phyloP scores from a whole-genome alignment of 345 rosid species.

The Gossypium thurberi region DNA sequence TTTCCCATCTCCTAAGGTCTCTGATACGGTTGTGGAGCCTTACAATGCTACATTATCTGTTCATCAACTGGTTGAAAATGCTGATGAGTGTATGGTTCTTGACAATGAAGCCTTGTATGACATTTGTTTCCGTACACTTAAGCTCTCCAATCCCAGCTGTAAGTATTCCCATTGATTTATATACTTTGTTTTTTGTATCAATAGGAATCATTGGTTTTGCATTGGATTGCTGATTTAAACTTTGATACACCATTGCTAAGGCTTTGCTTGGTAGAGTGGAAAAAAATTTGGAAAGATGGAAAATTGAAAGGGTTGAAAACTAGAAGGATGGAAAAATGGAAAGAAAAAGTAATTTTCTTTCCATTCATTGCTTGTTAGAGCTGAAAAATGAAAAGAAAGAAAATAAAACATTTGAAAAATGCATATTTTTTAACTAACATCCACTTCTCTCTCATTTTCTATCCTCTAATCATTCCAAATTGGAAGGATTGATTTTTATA shows the following conservation, averaged over 20 bases:
- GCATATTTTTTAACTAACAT: too few relatives aligned
- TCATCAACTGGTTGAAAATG: slow-evolving; percentile 23
- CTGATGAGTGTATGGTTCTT: slow-evolving; percentile 29
- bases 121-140: slow-evolving; percentile 33
- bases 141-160: slow-evolving; percentile 37
- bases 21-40: slow-evolving; percentile 19
- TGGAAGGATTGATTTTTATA: too few relatives aligned
- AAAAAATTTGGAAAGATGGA: too few relatives aligned
- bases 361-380: too few relatives aligned
- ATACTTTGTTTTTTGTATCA: not conserved
- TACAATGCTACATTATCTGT: slow-evolving; percentile 22
- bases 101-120: slow-evolving; percentile 34
- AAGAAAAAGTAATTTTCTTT: too few relatives aligned
- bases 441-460: too few relatives aligned
- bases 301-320: too few relatives aligned
- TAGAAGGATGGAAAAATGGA: too few relatives aligned
- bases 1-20: slow-evolving; percentile 18
- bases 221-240: not conserved
- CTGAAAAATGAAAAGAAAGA: too few relatives aligned
- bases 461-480: too few relatives aligned
- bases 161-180: slow-evolving; percentile 1
- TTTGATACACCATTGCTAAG: not conserved
- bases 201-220: not conserved
- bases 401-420: too few relatives aligned
- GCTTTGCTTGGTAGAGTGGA: too few relatives aligned